These are phyloP conservation scores for Penicillium sp. DNA, from an alignment of 2,329 filamentous ascomycete species.

Conservation along the genomic window DNA sequence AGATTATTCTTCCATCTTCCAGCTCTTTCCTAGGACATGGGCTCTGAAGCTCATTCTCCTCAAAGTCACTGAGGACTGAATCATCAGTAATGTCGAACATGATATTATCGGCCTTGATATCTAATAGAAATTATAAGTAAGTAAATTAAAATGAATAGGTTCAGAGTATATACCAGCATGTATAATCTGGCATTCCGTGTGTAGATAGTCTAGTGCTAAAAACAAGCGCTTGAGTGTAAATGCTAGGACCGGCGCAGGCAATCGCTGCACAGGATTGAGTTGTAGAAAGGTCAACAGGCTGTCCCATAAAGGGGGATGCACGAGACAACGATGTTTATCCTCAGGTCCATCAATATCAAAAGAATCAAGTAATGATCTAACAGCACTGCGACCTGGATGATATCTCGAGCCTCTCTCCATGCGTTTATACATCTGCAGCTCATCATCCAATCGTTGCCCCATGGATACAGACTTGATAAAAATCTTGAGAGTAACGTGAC, in stretches of 20 bases:
- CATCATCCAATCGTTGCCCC: conserved; percentile 30
- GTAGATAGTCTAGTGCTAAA: conserved; percentile 44
- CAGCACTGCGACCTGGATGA: conserved; percentile 27
- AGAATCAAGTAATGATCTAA: conserved; percentile 18
- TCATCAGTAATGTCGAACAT: conserved; percentile 42
- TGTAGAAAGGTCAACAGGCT: conserved; percentile 38
- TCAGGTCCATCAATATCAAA: conserved; percentile 6
- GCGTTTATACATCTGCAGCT: conserved; percentile 42
- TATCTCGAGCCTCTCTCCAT: conserved; percentile 24
- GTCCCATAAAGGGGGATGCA: conserved; percentile 43
- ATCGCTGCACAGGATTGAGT: conserved; percentile 31
- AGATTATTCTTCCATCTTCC: conserved; percentile 40
- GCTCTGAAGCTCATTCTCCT: conserved; percentile 36
- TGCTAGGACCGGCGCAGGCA: conserved; percentile 30
- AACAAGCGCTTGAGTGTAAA: conserved; percentile 40
- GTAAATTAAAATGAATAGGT: neutral
- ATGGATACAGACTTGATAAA: conserved; percentile 26
- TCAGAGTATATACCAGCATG: conserved; percentile 39
- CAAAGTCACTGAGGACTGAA: conserved; percentile 38
- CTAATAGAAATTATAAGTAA: conserved; percentile 18
- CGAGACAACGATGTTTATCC: conserved; percentile 29
- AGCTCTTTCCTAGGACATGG: conserved; percentile 43
- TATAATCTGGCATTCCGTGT: conserved; percentile 44
- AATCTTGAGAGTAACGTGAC: conserved; percentile 30
- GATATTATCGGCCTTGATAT: conserved; percentile 48